phyloP scores from a whole-genome alignment of 192 early-diverging fungal genomes.

The Ambispora gerdemannii region DNA sequence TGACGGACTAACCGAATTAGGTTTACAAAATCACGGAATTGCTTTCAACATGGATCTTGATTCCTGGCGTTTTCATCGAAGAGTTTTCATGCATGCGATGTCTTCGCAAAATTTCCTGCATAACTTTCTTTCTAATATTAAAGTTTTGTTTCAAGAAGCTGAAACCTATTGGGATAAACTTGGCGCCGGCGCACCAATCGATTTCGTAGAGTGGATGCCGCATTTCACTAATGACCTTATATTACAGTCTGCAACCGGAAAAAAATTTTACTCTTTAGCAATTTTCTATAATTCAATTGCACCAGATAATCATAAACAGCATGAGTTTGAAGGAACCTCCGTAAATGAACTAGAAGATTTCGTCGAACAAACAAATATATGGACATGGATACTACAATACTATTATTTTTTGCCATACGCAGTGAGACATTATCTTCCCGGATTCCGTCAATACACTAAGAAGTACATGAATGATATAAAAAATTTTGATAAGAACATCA shows the following conservation, averaged over 20 bases:
- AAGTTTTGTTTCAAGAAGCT: neutral
- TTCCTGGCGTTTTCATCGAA: slow-evolving; percentile 16
- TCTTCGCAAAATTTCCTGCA: neutral
- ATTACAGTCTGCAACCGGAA: neutral
- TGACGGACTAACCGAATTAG: neutral
- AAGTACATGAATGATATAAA: neutral
- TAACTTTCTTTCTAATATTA: neutral
- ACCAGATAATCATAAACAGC: neutral
- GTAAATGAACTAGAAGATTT: neutral
- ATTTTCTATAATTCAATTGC: neutral
- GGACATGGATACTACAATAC: neutral
- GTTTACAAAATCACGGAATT: neutral
- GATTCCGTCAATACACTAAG: neutral
- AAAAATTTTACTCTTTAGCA: neutral
- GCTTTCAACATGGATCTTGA: neutral
- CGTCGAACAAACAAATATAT: too few species aligned
- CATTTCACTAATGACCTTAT: neutral
- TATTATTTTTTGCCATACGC: neutral
- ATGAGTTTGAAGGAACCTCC: neutral
- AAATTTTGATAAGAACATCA: neutral
- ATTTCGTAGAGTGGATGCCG: neutral
- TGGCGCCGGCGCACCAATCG: neutral
- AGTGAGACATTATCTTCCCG: neutral
- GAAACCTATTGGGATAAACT: neutral
- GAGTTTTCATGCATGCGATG: slow-evolving; percentile 1